Conservation (phyloP, 345 rosid species). For the Populus euphratica region DNA sequence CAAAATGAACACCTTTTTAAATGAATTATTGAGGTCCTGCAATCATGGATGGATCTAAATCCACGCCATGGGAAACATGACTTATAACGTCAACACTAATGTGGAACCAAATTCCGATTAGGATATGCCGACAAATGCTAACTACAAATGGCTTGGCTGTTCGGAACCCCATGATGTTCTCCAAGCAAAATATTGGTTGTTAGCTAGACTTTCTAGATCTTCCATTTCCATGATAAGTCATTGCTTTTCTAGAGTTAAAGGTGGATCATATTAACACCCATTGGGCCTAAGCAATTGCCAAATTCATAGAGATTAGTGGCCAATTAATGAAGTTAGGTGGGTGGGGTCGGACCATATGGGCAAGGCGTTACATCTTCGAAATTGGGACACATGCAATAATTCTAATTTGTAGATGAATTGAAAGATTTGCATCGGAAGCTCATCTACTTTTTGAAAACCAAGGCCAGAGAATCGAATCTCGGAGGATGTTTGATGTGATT, state of each 20-base stretch:
- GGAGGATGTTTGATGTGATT: not conserved
- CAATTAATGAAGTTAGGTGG: not conserved
- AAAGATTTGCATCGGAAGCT: not conserved
- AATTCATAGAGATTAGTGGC: not conserved
- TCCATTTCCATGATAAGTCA: not conserved
- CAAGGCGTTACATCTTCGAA: constrained; percentile 1
- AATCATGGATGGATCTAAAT: not conserved
- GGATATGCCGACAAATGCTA: not conserved
- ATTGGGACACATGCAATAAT: not conserved
- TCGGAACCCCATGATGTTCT: not conserved
- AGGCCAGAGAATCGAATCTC: not conserved
- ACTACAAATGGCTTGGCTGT: too few species aligned
- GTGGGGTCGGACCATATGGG: not conserved
- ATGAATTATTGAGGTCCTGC: not conserved
- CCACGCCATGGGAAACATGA: not conserved
- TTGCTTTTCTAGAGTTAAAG: not conserved
- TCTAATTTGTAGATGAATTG: not conserved
- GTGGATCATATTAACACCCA: not conserved
- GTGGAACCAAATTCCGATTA: not conserved
- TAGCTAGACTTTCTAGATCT: not conserved
- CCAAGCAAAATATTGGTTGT: not conserved
- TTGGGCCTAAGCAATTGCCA: not conserved
- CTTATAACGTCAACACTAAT: not conserved
- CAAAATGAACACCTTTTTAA: not conserved
- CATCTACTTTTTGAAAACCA: not conserved